Evolutionary conservation across 2,329 filamentous ascomycete genomes (phyloP).

Genomic region (Furcasterigmium furcatum): DNA sequence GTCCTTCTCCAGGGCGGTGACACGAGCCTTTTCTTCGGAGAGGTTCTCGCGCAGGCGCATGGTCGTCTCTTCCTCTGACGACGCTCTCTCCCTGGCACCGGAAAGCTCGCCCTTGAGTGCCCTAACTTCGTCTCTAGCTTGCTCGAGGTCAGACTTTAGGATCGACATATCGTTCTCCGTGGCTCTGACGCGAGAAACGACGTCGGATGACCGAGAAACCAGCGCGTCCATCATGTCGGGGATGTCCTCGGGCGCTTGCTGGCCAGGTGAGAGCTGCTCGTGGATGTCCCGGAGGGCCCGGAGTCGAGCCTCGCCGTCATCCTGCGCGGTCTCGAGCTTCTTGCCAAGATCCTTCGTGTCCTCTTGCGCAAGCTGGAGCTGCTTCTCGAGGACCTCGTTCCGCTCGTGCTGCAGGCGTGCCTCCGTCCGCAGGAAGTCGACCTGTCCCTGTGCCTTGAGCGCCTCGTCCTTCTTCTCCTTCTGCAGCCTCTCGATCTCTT

Average conservation of each 20-base stretch:
- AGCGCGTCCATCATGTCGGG: conserved; percentile 58
- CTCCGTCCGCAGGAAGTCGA: conserved; percentile 61
- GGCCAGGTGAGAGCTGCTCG: conserved; percentile 51
- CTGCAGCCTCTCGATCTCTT: conserved; percentile 64
- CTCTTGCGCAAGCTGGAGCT: conserved; percentile 53
- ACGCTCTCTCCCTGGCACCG: conserved; percentile 47
- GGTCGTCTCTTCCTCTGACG: conserved; percentile 46
- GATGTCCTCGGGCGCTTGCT: conserved; percentile 51
- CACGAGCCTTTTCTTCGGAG: conserved; percentile 50
- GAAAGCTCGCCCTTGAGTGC: conserved; percentile 58
- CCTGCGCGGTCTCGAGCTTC: conserved; percentile 47
- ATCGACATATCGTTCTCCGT: conserved; percentile 57
- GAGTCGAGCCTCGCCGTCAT: conserved; percentile 47
- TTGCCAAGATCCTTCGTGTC: conserved; percentile 48
- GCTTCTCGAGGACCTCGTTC: conserved; percentile 53
- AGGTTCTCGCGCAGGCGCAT: conserved; percentile 52
- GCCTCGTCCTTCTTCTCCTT: conserved; percentile 55
- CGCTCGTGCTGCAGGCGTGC: conserved; percentile 56
- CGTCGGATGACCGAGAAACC: conserved; percentile 52
- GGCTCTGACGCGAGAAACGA: conserved; percentile 57
- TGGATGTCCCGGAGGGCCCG: conserved; percentile 57
- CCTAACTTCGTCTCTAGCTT: conserved; percentile 49
- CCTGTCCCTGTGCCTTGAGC: conserved; percentile 57
- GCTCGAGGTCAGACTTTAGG: conserved; percentile 61
- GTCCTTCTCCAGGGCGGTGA: conserved; percentile 51